Conservation (phyloP, 352 stramenopile species). For the Saprolegnia parasitica region DNA sequence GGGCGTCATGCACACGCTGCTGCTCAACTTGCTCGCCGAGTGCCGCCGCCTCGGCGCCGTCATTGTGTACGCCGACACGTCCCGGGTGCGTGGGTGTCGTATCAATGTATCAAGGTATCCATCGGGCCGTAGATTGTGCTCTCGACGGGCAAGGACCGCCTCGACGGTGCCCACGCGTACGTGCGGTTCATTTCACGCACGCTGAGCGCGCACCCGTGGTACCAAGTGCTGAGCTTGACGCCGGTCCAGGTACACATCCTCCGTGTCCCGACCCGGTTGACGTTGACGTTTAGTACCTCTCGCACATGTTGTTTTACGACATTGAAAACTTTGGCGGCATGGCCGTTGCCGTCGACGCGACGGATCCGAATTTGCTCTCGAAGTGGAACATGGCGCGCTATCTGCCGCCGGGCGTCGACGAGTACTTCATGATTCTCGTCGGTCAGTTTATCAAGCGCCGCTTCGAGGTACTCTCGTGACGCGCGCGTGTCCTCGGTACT, state of each 20-base stretch:
- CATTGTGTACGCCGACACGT: conserved; percentile 89
- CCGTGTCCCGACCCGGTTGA: too few species aligned
- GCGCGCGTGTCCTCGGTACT: too few species aligned
- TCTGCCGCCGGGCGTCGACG: conserved; percentile 70
- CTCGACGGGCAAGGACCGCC: conserved; percentile 57
- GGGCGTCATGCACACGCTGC: conserved; percentile 93
- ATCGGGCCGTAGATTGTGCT: conserved; percentile 54
- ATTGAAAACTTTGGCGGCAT: conserved; percentile 95
- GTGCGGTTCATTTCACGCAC: conserved; percentile 94
- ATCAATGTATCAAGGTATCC: not conserved
- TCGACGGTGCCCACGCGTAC: conserved; percentile 90
- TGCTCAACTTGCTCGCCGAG: conserved; percentile 90
- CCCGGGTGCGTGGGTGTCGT: conserved; percentile 8
- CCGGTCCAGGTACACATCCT: conserved; percentile 48
- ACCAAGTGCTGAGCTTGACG: conserved; percentile 73
- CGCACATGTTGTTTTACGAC: conserved; percentile 93
- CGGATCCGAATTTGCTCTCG: conserved; percentile 59
- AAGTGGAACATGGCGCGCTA: conserved; percentile 89
- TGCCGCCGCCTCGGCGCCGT: conserved; percentile 91
- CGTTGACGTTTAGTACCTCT: conserved; percentile 86
- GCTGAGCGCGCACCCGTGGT: conserved; percentile 62
- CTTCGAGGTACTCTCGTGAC: conserved; percentile 35
- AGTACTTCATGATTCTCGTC: conserved; percentile 88
- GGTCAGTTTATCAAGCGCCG: conserved; percentile 81
- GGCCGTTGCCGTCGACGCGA: conserved; percentile 34